Evolutionary conservation across 768 basidiomycete genomes (phyloP).

Genomic region (Boletus tomentosulus): DNA sequence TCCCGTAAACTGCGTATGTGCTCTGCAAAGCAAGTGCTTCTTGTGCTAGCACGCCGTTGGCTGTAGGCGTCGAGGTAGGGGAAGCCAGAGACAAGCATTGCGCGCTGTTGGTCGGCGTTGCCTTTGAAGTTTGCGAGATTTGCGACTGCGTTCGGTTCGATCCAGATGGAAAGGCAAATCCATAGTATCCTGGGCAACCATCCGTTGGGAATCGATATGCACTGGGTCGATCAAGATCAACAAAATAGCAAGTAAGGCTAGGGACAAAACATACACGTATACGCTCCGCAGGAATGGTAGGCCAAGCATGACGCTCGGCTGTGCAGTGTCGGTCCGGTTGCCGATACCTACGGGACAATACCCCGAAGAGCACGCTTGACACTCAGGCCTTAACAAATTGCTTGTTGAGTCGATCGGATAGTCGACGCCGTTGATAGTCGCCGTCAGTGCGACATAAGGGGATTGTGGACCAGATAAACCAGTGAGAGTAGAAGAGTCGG

Average conservation of each 20-base stretch:
- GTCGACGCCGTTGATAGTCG: slow-evolving; percentile 31
- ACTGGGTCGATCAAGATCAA: slow-evolving; percentile 2
- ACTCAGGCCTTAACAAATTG: slow-evolving; percentile 19
- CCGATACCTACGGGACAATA: slow-evolving; percentile 23
- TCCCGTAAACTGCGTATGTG: slow-evolving; percentile 16
- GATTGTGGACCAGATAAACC: not conserved
- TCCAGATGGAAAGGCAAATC: slow-evolving; percentile 28
- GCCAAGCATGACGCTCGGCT: slow-evolving; percentile 18
- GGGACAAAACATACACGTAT: slow-evolving; percentile 22
- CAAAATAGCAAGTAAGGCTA: not conserved
- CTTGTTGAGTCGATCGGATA: slow-evolving; percentile 26
- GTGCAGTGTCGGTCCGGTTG: slow-evolving; percentile 8
- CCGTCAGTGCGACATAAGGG: slow-evolving; percentile 23
- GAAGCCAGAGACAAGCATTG: slow-evolving; percentile 22
- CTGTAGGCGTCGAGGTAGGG: slow-evolving; percentile 28
- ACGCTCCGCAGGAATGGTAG: slow-evolving; percentile 30
- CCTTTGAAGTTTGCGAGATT: slow-evolving; percentile 25
- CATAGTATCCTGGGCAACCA: slow-evolving; percentile 29
- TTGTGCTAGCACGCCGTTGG: slow-evolving; percentile 14
- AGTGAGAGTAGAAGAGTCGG: not conserved
- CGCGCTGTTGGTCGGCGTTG: slow-evolving; percentile 24
- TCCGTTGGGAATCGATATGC: slow-evolving; percentile 32
- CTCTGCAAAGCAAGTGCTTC: not conserved
- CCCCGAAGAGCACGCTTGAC: not conserved
- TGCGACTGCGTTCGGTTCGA: slow-evolving; percentile 26